Evolutionary conservation across 352 stramenopile genomes (phyloP), one percentile per base, ranked within the genome.

Genomic region (Phytopythium delawarense): DNA sequence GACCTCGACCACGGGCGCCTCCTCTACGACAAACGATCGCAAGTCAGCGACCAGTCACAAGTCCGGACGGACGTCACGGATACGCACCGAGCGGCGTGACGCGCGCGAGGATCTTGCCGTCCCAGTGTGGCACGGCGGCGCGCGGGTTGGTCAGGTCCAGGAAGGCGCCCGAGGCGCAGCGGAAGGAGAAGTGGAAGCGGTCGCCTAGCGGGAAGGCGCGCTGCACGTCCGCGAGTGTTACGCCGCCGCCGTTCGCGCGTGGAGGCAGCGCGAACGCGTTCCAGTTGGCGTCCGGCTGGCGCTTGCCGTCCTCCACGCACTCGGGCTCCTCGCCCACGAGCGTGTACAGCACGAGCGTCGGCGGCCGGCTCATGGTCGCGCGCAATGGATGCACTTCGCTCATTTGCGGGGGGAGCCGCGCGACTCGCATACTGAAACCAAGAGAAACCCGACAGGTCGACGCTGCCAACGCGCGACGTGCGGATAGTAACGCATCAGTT

Each of bases 121-220:
- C 81, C 49, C 72, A 84, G 49, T 75, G 75, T 18, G 84, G 84
- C 58, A 95, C 79, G 37, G 76, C 58, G 2, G 82, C 81, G 49
- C 74, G 72, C 34, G 84, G 84, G 61, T 91, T 89, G 0, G 78
- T 88, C 34, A 93, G 72, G 57, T 92, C 81, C 20, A 92, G 59
- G 60, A 76, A 93, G 28, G 84, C 70, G 30, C 82, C 84, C 13
- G 80, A 69, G 13, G 89, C 71, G 62, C 89, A 88, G 39, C 76
- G 79, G 64, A 95, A 95, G 23, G 81, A 71, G 50, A 93, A 95
- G 62, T 92, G 84, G 61, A 79, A 92, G 42, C 66, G 71, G 25
- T 58, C 72, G 39, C 81, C 86, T 4, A 95, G 69, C 15, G 86
- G 86, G 65, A 92, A 95, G 20, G 82, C 81, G 45, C 65, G 69